These are phyloP conservation scores for Leccinum variabile DNA, from an alignment of 1,284 basidiomycete genomes.

Conservation along the genomic window DNA sequence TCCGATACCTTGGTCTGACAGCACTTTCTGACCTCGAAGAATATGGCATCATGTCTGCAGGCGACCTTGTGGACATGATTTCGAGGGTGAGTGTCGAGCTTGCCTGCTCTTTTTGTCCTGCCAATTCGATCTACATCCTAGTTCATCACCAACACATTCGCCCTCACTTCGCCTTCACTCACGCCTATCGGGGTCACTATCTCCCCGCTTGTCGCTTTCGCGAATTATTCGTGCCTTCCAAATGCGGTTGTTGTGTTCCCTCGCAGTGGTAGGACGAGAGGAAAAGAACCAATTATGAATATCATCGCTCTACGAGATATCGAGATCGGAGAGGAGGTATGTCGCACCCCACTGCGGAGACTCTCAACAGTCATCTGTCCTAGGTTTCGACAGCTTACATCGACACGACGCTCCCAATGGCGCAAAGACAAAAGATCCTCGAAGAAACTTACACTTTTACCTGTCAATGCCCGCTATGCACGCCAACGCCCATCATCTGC, in stretches of 20 bases:
- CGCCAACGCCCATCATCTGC: constrained; percentile 27
- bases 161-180: constrained; percentile 74
- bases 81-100: constrained; percentile 53
- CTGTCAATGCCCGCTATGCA: constrained; percentile 72
- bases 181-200: constrained; percentile 80
- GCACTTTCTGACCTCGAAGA: constrained; percentile 57
- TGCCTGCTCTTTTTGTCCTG: background rate
- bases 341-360: constrained; percentile 11
- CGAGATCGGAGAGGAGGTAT: constrained; percentile 66
- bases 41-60: constrained; percentile 55
- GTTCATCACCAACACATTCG: constrained; percentile 90
- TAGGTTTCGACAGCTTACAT: constrained; percentile 79
- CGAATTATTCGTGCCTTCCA: constrained; percentile 91
- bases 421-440: constrained; percentile 58
- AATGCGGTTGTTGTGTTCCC: constrained; percentile 93
- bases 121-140: constrained; percentile 33
- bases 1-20: constrained; percentile 61
- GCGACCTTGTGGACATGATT: constrained; percentile 66
- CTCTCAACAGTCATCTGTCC: constrained; percentile 2
- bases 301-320: constrained; percentile 73
- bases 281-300: constrained; percentile 64
- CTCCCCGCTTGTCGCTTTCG: constrained; percentile 75
- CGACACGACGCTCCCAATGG: constrained; percentile 72
- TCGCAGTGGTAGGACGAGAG: constrained; percentile 37
- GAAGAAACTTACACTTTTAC: constrained; percentile 77